These are phyloP conservation scores for Agaricales sp. DNA, from an alignment of 1,284 basidiomycete species.

Conservation along the genomic window DNA sequence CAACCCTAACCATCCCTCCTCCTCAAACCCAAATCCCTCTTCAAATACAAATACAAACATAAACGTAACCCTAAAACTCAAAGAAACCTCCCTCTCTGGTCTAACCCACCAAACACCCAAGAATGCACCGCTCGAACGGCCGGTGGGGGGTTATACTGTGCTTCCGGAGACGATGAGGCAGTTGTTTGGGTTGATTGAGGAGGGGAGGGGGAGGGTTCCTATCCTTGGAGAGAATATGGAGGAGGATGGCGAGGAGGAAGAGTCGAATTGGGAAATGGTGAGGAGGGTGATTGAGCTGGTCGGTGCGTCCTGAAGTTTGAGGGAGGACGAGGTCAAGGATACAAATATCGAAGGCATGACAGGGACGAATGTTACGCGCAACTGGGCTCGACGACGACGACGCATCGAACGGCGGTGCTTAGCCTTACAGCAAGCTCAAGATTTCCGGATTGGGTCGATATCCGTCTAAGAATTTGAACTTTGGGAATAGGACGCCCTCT, in stretches of 20 bases:
- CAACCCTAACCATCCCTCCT: background rate
- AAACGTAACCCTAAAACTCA: background rate
- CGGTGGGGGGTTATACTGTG: background rate
- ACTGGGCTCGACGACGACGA: background rate
- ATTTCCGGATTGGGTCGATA: background rate
- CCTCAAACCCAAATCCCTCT: background rate
- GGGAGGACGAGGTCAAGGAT: too few relatives aligned
- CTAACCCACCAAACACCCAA: background rate
- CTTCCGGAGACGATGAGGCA: background rate
- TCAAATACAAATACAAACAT: background rate
- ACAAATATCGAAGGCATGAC: background rate
- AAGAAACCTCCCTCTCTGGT: background rate
- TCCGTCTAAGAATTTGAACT: background rate
- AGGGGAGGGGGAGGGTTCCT: background rate
- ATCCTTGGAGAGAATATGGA: background rate
- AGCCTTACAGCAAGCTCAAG: background rate
- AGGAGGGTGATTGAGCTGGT: background rate
- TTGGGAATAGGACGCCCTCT: too few relatives aligned
- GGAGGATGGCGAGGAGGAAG: too few relatives aligned
- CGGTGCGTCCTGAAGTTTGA: too few relatives aligned
- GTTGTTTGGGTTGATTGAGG: background rate
- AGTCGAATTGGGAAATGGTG: background rate
- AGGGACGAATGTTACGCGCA: background rate
- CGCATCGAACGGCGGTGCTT: background rate
- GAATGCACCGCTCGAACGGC: background rate